Evolutionary conservation across 306 rosid genomes (phyloP), one percentile per base, ranked within the genome.

Genomic region (Sphenostylis stenocarpa): DNA sequence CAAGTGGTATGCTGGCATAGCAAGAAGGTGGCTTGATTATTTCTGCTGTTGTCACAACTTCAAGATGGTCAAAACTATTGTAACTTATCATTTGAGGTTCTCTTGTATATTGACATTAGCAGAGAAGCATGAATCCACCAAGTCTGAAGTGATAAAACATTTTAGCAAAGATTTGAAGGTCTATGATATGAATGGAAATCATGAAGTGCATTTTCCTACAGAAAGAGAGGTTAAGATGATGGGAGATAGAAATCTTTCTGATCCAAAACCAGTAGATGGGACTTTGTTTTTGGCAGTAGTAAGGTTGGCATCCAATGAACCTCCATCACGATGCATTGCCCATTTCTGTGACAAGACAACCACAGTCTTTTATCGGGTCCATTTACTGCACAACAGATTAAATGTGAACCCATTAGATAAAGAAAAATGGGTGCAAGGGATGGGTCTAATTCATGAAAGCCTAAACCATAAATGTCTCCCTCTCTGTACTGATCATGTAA

Each of bases 41-140:
- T 94, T 86, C 73, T 90, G 90, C 64, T 91, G 98, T 83, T 90
- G 96, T 72, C 97, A 90, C 51, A 94, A 91, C 95, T 91, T 91
- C 77, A 86, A 86, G 87, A 79, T 38, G 81, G 94, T 94, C 60
- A 94, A 94, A 82, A 94, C 90, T 74, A 65, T 90, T 76, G 94
- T 91, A 26, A 78, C 79, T 66, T 94, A 91, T 87, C 98, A 94
- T 82, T 61, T 94, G 86, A 91, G 97, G 84, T 94, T 94, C 85
- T 94, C 98, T 23, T 94, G 98, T 71, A 88, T 94, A 65, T 75
- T 91, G 87, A 91, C 97, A 65, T 66, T 94, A 75, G 98, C 98
- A 15, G 96, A 91, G 85, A 91, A 91, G 80, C 97, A 91, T 70
- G 97, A 90, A 77, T 90, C 96, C 56, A 84, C 96, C 38, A 94